Evolutionary conservation across 2,329 filamentous ascomycete species (phyloP).

Genomic region (Neopestalotiopsis sp.): DNA sequence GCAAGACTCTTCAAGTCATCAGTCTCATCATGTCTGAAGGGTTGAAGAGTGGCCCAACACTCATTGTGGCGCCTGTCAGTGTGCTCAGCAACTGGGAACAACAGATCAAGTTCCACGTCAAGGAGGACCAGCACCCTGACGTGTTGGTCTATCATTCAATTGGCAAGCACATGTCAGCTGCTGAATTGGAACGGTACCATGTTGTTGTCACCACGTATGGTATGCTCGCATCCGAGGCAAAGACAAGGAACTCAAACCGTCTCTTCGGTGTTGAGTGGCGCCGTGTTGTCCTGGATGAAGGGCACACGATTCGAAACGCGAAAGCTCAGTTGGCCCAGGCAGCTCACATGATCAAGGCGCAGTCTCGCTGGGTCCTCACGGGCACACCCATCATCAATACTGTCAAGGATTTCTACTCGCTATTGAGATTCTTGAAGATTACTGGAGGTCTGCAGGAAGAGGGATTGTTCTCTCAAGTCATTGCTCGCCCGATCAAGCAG

Average conservation of each 20-base stretch:
- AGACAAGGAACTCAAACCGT: slow-evolving; percentile 49
- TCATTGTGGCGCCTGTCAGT: slow-evolving; percentile 81
- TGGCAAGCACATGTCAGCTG: slow-evolving; percentile 50
- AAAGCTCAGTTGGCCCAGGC: slow-evolving; percentile 74
- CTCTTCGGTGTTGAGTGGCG: slow-evolving; percentile 68
- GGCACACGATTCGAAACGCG: slow-evolving; percentile 81
- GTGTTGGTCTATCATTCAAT: slow-evolving; percentile 77
- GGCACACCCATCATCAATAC: slow-evolving; percentile 86
- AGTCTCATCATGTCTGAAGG: slow-evolving; percentile 70
- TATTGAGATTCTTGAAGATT: slow-evolving; percentile 78
- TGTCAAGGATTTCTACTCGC: slow-evolving; percentile 79
- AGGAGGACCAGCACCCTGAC: slow-evolving; percentile 63
- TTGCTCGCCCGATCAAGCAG: slow-evolving; percentile 62
- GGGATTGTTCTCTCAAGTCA: slow-evolving; percentile 74
- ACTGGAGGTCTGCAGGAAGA: slow-evolving; percentile 76
- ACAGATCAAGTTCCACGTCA: slow-evolving; percentile 77
- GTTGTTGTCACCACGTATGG: slow-evolving; percentile 88
- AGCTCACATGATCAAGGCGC: slow-evolving; percentile 68
- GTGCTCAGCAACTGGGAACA: slow-evolving; percentile 92
- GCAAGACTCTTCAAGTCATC: slow-evolving; percentile 87
- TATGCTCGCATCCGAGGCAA: slow-evolving; percentile 71
- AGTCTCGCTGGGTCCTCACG: slow-evolving; percentile 79
- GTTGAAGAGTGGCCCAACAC: slow-evolving; percentile 62
- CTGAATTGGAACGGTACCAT: slow-evolving; percentile 69
- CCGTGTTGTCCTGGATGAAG: slow-evolving; percentile 82